phyloP scores from a whole-genome alignment of 306 rosid genomes.

The apple (Malus domestica) region DNA sequence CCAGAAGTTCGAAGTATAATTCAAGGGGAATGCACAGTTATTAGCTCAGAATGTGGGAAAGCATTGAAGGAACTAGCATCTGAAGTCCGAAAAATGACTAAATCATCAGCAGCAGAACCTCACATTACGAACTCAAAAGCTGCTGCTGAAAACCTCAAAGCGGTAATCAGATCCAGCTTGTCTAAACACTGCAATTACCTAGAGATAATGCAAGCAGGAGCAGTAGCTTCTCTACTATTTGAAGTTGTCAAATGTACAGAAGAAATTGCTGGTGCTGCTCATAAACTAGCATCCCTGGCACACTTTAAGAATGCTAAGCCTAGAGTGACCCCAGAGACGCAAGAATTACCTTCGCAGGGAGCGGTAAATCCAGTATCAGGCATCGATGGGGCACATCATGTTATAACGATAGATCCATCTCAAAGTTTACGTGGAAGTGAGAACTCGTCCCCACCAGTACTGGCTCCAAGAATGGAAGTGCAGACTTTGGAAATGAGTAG shows the following conservation, averaged over 20 bases:
- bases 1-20: constrained; percentile 5
- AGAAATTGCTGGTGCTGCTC: constrained; percentile 1
- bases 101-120: background rate
- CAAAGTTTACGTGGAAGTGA: background rate
- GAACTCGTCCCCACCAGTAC: background rate
- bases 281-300: constrained; percentile 8
- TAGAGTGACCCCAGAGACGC: constrained; percentile 2
- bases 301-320: constrained; percentile 9
- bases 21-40: background rate
- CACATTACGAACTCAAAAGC: constrained; percentile 5
- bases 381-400: background rate
- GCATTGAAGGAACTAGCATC: constrained; percentile 13
- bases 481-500: background rate
- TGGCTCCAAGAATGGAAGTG: background rate
- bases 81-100: constrained; percentile 1
- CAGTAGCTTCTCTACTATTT: constrained; percentile 13
- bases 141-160: constrained; percentile 8
- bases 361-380: background rate
- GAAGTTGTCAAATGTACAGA: constrained; percentile 8
- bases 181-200: constrained; percentile 2
- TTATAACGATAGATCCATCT: background rate
- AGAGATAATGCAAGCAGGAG: constrained; percentile 6
- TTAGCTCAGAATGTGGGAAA: constrained; percentile 20
- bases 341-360: background rate
- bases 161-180: constrained; percentile 3